Percentiles rank a stretch among this genome's conserved stretches.
Evolutionary conservation across 2,329 filamentous ascomycete species (phyloP).

Genomic region (Pyrenophora seminiperda): DNA sequence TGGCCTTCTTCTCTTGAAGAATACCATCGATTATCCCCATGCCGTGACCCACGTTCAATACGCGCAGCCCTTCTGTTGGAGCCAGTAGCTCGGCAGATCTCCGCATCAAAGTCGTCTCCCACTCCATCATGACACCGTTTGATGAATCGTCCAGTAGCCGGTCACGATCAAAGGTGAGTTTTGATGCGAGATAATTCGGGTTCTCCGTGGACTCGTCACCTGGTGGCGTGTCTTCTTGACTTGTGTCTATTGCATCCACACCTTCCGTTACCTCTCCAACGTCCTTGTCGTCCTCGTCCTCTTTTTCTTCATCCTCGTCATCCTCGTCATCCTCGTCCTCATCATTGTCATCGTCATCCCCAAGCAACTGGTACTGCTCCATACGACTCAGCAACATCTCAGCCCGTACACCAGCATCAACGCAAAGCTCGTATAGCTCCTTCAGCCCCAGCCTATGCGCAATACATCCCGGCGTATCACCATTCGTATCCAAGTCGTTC

Average conservation of each 20-base stretch:
- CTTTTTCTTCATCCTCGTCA: not conserved
- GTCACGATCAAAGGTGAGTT: conserved; percentile 55
- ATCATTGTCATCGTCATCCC: conserved; percentile 38
- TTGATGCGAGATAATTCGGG: conserved; percentile 55
- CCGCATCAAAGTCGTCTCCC: conserved; percentile 58
- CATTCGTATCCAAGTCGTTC: conserved; percentile 87
- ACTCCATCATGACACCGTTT: conserved; percentile 61
- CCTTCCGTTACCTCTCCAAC: conserved; percentile 23
- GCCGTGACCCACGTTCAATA: conserved; percentile 58
- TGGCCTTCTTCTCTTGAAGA: conserved; percentile 52
- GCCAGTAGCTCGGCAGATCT: conserved; percentile 52
- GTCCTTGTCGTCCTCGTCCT: not conserved
- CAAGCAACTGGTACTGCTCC: conserved; percentile 78
- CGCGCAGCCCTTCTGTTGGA: conserved; percentile 48
- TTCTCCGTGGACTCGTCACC: conserved; percentile 49
- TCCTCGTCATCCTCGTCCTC: not conserved
- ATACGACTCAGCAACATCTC: conserved; percentile 84
- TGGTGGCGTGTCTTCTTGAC: conserved; percentile 26
- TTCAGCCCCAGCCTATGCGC: conserved; percentile 71
- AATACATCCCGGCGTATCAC: conserved; percentile 91
- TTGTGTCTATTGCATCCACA: conserved; percentile 36
- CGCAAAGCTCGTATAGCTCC: conserved; percentile 78
- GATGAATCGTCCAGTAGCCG: conserved; percentile 55
- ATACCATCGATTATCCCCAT: conserved; percentile 59
- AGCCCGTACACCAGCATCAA: conserved; percentile 87